A percentile compares a stretch with the other conserved stretches of the same genome.
These are phyloP conservation scores for Monosporozyma siamensis DNA, from an alignment of 805 yeast species.

Conservation along the genomic window DNA sequence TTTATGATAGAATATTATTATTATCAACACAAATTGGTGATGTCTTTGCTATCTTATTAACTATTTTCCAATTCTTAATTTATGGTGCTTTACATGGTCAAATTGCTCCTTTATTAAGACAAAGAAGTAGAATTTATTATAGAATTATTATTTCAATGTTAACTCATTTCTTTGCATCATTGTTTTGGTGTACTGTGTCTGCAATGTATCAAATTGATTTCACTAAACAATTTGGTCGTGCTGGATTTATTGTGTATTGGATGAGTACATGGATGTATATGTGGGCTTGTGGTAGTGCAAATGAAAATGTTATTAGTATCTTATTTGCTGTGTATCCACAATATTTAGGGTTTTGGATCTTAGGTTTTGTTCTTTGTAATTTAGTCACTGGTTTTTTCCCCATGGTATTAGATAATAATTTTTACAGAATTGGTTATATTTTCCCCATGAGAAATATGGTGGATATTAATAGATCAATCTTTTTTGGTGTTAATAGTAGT, in stretches of 20 bases:
- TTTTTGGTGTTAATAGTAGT: constrained; percentile 48
- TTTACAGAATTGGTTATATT: constrained; percentile 57
- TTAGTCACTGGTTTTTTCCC: constrained; percentile 63
- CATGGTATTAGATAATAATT: constrained; percentile 43
- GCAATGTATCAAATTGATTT: constrained; percentile 62
- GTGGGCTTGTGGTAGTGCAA: constrained; percentile 69
- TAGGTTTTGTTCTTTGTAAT: constrained; percentile 59
- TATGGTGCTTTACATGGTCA: constrained; percentile 44
- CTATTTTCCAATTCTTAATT: constrained; percentile 62
- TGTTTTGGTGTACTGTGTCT: constrained; percentile 50
- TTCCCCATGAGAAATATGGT: constrained; percentile 60
- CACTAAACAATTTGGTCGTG: constrained; percentile 47
- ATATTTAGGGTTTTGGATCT: constrained; percentile 57
- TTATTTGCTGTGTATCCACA: constrained; percentile 50
- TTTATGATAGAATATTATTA: constrained; percentile 38
- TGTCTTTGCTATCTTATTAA: constrained; percentile 57
- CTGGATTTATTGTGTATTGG: constrained; percentile 74
- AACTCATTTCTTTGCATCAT: constrained; percentile 47
- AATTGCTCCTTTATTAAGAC: constrained; percentile 38
- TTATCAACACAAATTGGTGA: constrained; percentile 72
- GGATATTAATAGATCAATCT: constrained; percentile 50
- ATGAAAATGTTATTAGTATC: constrained; percentile 53
- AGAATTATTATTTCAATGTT: constrained; percentile 40
- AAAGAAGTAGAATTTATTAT: constrained; percentile 40
- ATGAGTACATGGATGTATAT: constrained; percentile 54